These are phyloP conservation scores for Zygosaccharomyces pseudobailii DNA, from an alignment of 1,139 yeast species.

Conservation along the genomic window DNA sequence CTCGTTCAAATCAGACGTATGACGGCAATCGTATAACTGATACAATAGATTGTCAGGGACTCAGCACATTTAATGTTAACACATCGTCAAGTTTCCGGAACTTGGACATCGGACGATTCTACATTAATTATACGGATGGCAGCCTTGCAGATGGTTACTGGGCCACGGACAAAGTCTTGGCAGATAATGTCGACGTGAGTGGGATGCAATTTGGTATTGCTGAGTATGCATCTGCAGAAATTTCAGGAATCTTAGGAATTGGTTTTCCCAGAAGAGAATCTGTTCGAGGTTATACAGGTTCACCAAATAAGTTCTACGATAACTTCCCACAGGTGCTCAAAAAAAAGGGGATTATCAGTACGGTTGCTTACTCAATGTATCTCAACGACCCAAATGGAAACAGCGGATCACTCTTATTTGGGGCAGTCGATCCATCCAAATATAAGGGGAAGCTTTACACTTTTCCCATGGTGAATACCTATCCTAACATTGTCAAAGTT, in stretches of 20 bases:
- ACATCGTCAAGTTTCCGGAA: conserved; percentile 13
- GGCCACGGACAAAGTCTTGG: conserved; percentile 20
- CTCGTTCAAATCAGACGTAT: conserved; percentile 13
- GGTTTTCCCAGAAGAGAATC: conserved; percentile 28
- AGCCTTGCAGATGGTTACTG: conserved; percentile 27
- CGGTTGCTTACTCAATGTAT: conserved; percentile 51
- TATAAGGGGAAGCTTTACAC: conserved; percentile 43
- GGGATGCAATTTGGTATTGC: conserved; percentile 27
- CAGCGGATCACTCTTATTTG: conserved; percentile 47
- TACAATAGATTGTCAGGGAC: conserved; percentile 13
- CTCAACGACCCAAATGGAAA: conserved; percentile 35
- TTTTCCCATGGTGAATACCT: conserved; percentile 42
- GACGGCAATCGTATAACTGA: conserved; percentile 10
- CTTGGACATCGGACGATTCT: conserved; percentile 19
- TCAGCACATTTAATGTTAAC: conserved; percentile 11
- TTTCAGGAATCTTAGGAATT: conserved; percentile 28
- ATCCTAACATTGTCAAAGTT: conserved; percentile 18
- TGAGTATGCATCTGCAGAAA: conserved; percentile 19
- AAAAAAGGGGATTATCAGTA: conserved; percentile 46
- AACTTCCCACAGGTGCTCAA: conserved; percentile 57
- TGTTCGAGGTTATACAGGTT: conserved; percentile 20
- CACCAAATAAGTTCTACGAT: conserved; percentile 38
- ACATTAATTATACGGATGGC: conserved; percentile 21
- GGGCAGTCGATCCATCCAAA: conserved; percentile 50
- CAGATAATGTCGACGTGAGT: conserved; percentile 14